Evolutionary conservation across 106 monocot species (phyloP).

Genomic region (Dendrobium chrysotoxum): DNA sequence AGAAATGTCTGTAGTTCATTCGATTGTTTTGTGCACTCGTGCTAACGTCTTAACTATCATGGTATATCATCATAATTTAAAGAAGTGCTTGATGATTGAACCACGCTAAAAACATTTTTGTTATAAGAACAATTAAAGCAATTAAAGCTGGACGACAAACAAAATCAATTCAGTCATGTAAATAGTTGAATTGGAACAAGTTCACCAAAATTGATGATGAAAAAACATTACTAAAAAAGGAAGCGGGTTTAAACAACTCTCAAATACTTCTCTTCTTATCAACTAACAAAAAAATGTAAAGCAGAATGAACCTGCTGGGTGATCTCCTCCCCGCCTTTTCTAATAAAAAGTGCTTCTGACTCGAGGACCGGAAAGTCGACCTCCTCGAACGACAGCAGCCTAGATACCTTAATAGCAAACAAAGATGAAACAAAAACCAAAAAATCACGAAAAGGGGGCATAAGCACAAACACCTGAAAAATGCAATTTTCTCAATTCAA

Average conservation of each 20-base stretch:
- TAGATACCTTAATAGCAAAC: constrained; percentile 50
- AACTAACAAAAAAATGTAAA: background rate
- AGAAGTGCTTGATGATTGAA: background rate
- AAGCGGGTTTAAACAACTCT: background rate
- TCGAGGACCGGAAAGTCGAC: constrained; percentile 98
- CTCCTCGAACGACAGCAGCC: constrained; percentile 84
- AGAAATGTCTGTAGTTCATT: background rate
- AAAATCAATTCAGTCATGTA: background rate
- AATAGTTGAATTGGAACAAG: background rate
- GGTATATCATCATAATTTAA: background rate
- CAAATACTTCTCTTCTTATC: background rate
- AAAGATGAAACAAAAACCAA: background rate
- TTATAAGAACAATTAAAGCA: background rate
- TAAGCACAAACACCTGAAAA: constrained; percentile 22
- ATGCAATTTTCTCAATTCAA: background rate
- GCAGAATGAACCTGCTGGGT: constrained; percentile 62
- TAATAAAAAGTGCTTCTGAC: constrained; percentile 86
- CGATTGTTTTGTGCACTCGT: background rate
- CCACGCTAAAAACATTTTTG: background rate
- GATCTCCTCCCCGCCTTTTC: constrained; percentile 99
- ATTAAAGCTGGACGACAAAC: background rate
- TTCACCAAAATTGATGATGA: background rate
- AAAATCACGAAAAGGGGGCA: constrained; percentile 3
- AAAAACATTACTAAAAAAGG: background rate
- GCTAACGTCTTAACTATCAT: background rate